These are phyloP conservation scores for Shiraia sp. DNA, from an alignment of 2,329 filamentous ascomycete species.

Conservation along the genomic window DNA sequence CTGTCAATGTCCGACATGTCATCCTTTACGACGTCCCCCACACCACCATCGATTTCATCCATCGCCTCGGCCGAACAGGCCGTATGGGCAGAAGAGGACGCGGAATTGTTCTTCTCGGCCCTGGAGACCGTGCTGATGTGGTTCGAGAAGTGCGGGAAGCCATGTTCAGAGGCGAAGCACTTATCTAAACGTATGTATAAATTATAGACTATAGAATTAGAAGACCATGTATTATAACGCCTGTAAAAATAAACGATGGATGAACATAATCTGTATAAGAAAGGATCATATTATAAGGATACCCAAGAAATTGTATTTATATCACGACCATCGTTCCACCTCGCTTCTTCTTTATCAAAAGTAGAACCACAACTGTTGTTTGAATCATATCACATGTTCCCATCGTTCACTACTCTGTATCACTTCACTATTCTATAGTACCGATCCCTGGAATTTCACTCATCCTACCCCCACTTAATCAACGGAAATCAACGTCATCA, in stretches of 20 bases:
- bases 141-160: constrained; percentile 88
- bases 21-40: constrained; percentile 97
- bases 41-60: constrained; percentile 97
- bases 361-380: too few species aligned
- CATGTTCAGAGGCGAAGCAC: constrained; percentile 56
- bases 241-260: not conserved
- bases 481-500: too few species aligned
- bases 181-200: constrained; percentile 45
- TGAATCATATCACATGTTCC: too few species aligned
- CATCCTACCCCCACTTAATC: too few species aligned
- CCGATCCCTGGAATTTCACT: too few species aligned
- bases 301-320: too few species aligned
- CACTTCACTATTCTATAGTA: too few species aligned
- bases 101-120: constrained; percentile 88
- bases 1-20: constrained; percentile 85
- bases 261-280: too few species aligned
- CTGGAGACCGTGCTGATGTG: constrained; percentile 84
- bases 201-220: not conserved
- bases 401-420: too few species aligned
- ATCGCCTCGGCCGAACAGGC: constrained; percentile 87
- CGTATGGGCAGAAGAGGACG: constrained; percentile 89
- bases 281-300: too few species aligned
- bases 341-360: too few species aligned
- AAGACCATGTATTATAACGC: not conserved
- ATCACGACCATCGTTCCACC: too few species aligned